phyloP scores from a whole-genome alignment of 1,139 yeast species.

The Magnusiomyces tetraspermus region DNA sequence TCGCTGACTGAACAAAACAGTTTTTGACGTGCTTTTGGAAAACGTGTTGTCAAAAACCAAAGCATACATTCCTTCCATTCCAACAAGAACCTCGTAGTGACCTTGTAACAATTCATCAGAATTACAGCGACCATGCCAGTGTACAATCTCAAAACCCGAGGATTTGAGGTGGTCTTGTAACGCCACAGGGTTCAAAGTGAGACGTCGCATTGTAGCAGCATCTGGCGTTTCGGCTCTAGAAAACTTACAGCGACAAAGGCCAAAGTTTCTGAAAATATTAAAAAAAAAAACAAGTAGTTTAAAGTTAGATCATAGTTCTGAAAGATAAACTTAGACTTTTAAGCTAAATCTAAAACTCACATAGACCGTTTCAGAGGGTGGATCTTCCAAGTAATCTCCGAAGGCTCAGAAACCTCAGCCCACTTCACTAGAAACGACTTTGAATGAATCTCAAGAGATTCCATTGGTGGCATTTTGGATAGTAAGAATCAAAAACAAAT shows the following conservation, averaged over 20 bases:
- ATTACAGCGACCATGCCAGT: slow-evolving; percentile 31
- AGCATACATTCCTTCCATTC: slow-evolving; percentile 56
- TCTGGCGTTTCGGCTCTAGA: slow-evolving; percentile 1
- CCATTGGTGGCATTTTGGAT: slow-evolving; percentile 39
- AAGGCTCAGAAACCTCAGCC: slow-evolving; percentile 66
- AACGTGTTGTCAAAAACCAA: slow-evolving; percentile 89
- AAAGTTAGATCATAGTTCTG: too few species aligned
- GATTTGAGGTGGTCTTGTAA: slow-evolving; percentile 29
- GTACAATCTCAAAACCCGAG: slow-evolving; percentile 30
- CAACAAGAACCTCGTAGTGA: slow-evolving; percentile 42
- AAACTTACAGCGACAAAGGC: slow-evolving; percentile 36
- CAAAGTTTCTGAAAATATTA: slow-evolving; percentile 35
- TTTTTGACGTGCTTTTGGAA: slow-evolving; percentile 76
- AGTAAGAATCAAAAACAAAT: not conserved
- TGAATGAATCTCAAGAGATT: slow-evolving; percentile 80
- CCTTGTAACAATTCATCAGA: slow-evolving; percentile 43
- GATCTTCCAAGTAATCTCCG: slow-evolving; percentile 65
- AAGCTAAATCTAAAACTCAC: not conserved
- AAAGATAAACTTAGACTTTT: too few species aligned
- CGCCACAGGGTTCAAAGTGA: slow-evolving; percentile 10
- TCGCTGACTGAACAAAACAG: slow-evolving; percentile 58
- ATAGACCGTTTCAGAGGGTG: slow-evolving; percentile 72
- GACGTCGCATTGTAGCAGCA: slow-evolving; percentile 2
- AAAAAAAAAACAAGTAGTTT: slow-evolving; percentile 2
- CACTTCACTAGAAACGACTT: slow-evolving; percentile 84